Percentiles rank a stretch among this genome's conserved stretches.
Conservation (phyloP, 2,329 filamentous ascomycete genomes). For the Didymella arachidicola region DNA sequence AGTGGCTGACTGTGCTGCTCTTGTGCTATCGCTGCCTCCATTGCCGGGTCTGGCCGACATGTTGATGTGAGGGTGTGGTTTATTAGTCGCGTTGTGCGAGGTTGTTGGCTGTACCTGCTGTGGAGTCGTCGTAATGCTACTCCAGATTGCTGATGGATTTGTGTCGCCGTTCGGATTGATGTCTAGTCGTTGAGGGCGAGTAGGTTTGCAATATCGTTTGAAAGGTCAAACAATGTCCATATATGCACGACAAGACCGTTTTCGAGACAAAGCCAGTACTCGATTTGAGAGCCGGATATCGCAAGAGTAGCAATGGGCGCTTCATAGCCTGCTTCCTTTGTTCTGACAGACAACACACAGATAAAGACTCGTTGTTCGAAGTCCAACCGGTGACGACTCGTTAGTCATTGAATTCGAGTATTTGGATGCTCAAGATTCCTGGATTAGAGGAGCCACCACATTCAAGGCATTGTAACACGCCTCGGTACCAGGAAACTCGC, state of each 20-base stretch:
- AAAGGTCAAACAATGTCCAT: background rate
- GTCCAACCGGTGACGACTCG: too few species aligned
- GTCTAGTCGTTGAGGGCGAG: background rate
- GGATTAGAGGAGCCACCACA: background rate
- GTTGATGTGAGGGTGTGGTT: too few species aligned
- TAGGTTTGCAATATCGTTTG: background rate
- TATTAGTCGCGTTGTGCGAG: too few species aligned
- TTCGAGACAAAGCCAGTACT: background rate
- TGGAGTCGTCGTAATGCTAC: too few species aligned
- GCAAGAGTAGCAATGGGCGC: too few species aligned
- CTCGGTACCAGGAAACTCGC: background rate
- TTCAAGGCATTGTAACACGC: background rate
- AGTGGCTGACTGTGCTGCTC: too few species aligned
- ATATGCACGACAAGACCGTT: background rate
- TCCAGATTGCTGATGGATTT: too few species aligned
- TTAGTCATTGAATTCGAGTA: background rate
- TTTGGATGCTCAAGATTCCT: background rate
- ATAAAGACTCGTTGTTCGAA: background rate
- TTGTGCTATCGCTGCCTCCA: too few species aligned
- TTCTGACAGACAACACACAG: background rate
- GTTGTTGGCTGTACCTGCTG: too few species aligned
- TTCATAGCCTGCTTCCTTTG: background rate
- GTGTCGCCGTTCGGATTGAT: too few species aligned
- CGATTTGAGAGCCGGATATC: background rate
- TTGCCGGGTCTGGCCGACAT: too few species aligned